Percentiles rank a stretch among this genome's conserved stretches.
Conservation (phyloP, 257 asterid species). For the Perilla frutescens region DNA sequence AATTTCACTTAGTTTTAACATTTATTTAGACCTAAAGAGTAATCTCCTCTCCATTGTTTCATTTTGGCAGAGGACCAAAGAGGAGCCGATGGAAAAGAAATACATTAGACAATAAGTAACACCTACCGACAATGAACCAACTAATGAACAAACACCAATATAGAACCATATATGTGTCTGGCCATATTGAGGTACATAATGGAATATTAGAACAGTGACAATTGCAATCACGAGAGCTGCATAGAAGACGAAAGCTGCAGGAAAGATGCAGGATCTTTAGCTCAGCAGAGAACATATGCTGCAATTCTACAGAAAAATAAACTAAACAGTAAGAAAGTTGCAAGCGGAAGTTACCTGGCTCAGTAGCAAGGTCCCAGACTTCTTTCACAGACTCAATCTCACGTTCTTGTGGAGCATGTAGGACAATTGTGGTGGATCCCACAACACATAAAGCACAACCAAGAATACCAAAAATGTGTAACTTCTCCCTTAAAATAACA, state of each 20-base stretch:
- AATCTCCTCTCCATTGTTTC: not conserved
- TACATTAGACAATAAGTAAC: conserved; percentile 15
- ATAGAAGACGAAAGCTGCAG: conserved; percentile 72
- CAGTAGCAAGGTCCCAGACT: conserved; percentile 98
- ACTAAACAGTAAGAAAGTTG: not conserved
- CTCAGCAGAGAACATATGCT: conserved; percentile 30
- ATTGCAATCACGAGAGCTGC: conserved; percentile 60
- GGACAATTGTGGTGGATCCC: conserved; percentile 94
- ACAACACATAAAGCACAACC: conserved; percentile 98
- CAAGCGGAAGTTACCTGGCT: conserved; percentile 66
- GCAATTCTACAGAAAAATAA: conserved; percentile 19
- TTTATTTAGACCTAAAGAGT: conserved; percentile 22
- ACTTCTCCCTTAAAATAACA: conserved; percentile 78
- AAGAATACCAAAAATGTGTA: conserved; percentile 88
- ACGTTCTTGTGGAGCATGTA: conserved; percentile 98
- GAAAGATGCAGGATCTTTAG: conserved; percentile 35
- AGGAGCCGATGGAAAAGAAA: conserved; percentile 25
- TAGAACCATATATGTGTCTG: conserved; percentile 83
- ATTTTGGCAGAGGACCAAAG: not conserved
- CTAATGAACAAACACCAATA: conserved; percentile 76
- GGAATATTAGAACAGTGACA: conserved; percentile 58
- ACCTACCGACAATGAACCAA: conserved; percentile 94
- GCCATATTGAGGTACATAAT: conserved; percentile 71
- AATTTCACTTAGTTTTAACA: conserved; percentile 21
- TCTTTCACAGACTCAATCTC: conserved; percentile 85